Evolutionary conservation across 2,329 filamentous ascomycete species (phyloP).

Genomic region (Trichoderma citrinoviride): DNA sequence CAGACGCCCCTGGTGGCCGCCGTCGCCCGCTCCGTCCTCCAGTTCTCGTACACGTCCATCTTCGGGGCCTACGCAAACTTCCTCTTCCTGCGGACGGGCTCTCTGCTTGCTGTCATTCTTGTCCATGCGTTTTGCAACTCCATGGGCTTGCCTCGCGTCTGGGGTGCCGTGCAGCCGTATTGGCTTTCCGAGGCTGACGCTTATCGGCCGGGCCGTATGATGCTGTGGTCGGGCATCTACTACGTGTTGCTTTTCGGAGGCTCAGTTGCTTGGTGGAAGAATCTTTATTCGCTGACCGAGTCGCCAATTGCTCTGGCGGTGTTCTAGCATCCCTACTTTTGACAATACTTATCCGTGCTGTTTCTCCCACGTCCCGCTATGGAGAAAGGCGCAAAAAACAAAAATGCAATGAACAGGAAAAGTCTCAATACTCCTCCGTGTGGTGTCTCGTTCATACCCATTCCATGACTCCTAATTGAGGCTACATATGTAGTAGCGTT

Average conservation of each 20-base stretch:
- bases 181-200: slow-evolving; percentile 34
- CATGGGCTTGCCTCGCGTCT: slow-evolving; percentile 83
- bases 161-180: slow-evolving; percentile 67
- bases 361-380: not conserved
- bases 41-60: slow-evolving; percentile 85
- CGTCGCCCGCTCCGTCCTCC: slow-evolving; percentile 71
- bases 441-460: not conserved
- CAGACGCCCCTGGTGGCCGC: slow-evolving; percentile 61
- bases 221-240: slow-evolving; percentile 71
- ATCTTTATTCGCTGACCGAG: slow-evolving; percentile 70
- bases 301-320: slow-evolving; percentile 33
- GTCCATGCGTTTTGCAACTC: slow-evolving; percentile 91
- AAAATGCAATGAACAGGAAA: not conserved
- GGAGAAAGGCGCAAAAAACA: not conserved
- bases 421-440: not conserved
- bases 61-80: slow-evolving; percentile 95
- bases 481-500: not conserved
- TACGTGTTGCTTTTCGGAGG: slow-evolving; percentile 74
- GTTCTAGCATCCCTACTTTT: slow-evolving; percentile 31
- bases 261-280: slow-evolving; percentile 65
- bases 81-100: slow-evolving; percentile 80
- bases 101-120: slow-evolving; percentile 68
- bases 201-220: slow-evolving; percentile 27
- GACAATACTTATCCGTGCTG: not conserved
- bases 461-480: not conserved